Conservation (phyloP, 2,329 filamentous ascomycete genomes). For the Fusarium sp. region DNA sequence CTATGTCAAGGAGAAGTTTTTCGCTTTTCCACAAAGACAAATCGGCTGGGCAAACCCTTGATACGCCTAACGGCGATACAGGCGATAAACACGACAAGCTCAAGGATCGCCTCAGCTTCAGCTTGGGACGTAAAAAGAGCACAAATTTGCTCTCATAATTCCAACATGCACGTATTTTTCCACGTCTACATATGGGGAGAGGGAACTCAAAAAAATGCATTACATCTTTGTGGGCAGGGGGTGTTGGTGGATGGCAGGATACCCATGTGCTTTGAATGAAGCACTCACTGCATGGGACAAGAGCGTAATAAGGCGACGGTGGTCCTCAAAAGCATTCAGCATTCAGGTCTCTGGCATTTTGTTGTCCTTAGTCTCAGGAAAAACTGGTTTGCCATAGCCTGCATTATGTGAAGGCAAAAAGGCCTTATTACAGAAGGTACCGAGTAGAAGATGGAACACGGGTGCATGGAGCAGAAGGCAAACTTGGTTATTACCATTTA, state of each 20-base stretch:
- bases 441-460: conserved; percentile 7
- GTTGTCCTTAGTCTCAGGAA: neutral
- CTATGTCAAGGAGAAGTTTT: conserved; percentile 80
- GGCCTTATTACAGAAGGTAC: conserved; percentile 1
- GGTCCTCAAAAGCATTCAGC: neutral
- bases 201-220: conserved; percentile 9
- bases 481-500: conserved; percentile 16
- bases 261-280: conserved; percentile 31
- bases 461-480: neutral
- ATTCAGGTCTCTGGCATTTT: neutral
- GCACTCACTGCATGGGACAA: conserved; percentile 27
- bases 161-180: conserved; percentile 1
- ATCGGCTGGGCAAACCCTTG: conserved; percentile 41
- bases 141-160: conserved; percentile 52
- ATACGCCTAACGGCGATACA: conserved; percentile 33
- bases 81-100: conserved; percentile 58
- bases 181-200: conserved; percentile 20
- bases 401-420: neutral
- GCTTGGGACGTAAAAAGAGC: conserved; percentile 77
- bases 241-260: conserved; percentile 36
- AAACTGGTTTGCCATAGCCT: neutral
- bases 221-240: conserved; percentile 16
- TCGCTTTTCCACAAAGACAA: conserved; percentile 69
- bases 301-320: conserved; percentile 10
- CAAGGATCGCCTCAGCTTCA: conserved; percentile 73